Evolutionary conservation across 345 rosid genomes (phyloP).

Genomic region (Ceriops decandra): DNA sequence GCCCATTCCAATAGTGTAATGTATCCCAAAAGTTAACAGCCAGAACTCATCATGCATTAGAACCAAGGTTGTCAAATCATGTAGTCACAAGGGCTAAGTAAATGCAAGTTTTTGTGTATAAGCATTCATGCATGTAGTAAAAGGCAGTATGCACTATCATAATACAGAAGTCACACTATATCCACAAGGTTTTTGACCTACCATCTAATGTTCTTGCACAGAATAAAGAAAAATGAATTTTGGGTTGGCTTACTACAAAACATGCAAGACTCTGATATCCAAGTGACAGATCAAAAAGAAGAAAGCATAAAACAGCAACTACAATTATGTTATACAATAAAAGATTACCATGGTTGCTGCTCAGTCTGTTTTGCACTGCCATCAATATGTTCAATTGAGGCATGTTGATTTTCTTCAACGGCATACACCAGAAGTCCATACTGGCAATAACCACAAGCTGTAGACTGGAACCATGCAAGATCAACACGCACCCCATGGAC

Average conservation of each 20-base stretch:
- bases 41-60: neutral
- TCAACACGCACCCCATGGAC: conserved; percentile 58
- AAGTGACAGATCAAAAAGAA: neutral
- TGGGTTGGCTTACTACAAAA: too few species aligned
- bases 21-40: neutral
- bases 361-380: conserved; percentile 36
- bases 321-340: neutral
- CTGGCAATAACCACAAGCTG: conserved; percentile 76
- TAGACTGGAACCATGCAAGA: conserved; percentile 94
- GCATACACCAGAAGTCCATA: conserved; percentile 78
- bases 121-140: neutral
- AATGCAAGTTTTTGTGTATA: neutral
- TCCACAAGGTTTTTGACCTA: too few species aligned
- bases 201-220: too few species aligned
- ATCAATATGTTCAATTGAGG: conserved; percentile 35
- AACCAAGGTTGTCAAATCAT: neutral
- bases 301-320: neutral
- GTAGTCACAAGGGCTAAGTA: neutral
- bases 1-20: neutral
- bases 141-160: too few species aligned
- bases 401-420: conserved; percentile 39
- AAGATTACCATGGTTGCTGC: conserved; percentile 50
- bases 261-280: neutral
- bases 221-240: too few species aligned
- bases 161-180: too few species aligned